These are phyloP conservation scores for Dactylellina drechsleri DNA, from an alignment of 2,329 filamentous ascomycete species.

Conservation along the genomic window DNA sequence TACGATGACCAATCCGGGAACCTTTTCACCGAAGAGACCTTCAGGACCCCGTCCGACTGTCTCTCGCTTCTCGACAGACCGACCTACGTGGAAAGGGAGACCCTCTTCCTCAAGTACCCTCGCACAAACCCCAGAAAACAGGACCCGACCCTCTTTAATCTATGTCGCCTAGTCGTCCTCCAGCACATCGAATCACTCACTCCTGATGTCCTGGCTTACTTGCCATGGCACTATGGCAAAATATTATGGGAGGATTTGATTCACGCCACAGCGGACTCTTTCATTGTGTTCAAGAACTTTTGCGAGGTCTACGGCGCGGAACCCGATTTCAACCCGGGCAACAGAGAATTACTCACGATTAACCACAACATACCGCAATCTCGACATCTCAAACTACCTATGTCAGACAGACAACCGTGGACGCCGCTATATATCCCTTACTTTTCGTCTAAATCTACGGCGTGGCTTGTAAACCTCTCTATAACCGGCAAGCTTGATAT, in stretches of 20 bases:
- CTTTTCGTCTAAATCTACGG: slow-evolving; percentile 16
- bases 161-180: slow-evolving; percentile 38
- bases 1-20: slow-evolving; percentile 51
- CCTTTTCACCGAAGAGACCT: slow-evolving; percentile 43
- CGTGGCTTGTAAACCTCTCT: slow-evolving; percentile 41
- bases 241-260: slow-evolving; percentile 49
- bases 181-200: slow-evolving; percentile 48
- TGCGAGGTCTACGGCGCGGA: slow-evolving; percentile 48
- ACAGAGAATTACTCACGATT: slow-evolving; percentile 26
- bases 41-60: slow-evolving; percentile 13
- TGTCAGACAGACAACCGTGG: slow-evolving; percentile 31
- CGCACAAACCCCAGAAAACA: slow-evolving; percentile 42
- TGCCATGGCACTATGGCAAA: slow-evolving; percentile 44
- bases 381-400: slow-evolving; percentile 36
- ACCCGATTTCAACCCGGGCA: slow-evolving; percentile 47
- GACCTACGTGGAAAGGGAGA: slow-evolving; percentile 6
- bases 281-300: slow-evolving; percentile 48
- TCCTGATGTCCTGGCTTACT: slow-evolving; percentile 29
- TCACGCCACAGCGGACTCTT: slow-evolving; percentile 39
- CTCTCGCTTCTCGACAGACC: slow-evolving; percentile 39
- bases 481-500: slow-evolving; percentile 32
- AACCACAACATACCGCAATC: slow-evolving; percentile 7
- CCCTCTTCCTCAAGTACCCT: slow-evolving; percentile 31
- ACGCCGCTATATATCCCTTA: slow-evolving; percentile 37
- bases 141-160: slow-evolving; percentile 39